Evolutionary conservation across 148 eudicot genomes (phyloP), one percentile per base, ranked within the genome.

Genomic region (Vaccinium macrocarpon): DNA sequence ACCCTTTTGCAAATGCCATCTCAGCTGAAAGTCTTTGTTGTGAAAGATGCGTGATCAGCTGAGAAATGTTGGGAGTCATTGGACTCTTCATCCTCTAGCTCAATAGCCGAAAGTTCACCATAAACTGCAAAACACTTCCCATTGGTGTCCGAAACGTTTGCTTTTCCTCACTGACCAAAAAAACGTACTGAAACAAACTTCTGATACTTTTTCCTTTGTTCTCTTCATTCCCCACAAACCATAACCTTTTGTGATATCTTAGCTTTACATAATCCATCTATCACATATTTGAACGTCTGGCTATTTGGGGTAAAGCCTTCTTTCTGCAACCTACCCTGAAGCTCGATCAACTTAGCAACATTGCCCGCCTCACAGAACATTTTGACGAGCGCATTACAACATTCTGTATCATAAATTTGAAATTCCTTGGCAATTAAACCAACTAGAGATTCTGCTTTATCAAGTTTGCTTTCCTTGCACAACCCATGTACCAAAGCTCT

Each of bases 321-420:
- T 84, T 88, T 94, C 84, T 85, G 83, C 98, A 95, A 91, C 78
- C 89, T 92, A 79, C 91, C 91, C 84, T 97, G 97, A 80, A 97
- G 82, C 85, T 89, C 92, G 90, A 97, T 87, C 81, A 90, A 75
- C 50, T 89, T 88, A 79, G 84, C 70, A 87, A 88, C 79, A 56
- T 88, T 90, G 56, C 90, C 89, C 13, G 82, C 86, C 87, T 89
- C 92, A 84, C 91, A 86, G 83, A 88, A 74, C 53, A 84, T 71
- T 88, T 87, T 90, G 48, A 92, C 80, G 86, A 97, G 79, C 48
- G 85, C 80, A 84, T 93, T 95, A 79, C 90, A 95, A 82, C 97
- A 88, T 82, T 86, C 90, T 16, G 86, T 82, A 85, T 97, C 95
- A 82, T 82, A 90, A 85, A 93, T 83, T 66, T 90, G 92, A 83